These are phyloP conservation scores for Leccinum uliginosum DNA, from an alignment of 768 basidiomycete species.

Conservation along the genomic window DNA sequence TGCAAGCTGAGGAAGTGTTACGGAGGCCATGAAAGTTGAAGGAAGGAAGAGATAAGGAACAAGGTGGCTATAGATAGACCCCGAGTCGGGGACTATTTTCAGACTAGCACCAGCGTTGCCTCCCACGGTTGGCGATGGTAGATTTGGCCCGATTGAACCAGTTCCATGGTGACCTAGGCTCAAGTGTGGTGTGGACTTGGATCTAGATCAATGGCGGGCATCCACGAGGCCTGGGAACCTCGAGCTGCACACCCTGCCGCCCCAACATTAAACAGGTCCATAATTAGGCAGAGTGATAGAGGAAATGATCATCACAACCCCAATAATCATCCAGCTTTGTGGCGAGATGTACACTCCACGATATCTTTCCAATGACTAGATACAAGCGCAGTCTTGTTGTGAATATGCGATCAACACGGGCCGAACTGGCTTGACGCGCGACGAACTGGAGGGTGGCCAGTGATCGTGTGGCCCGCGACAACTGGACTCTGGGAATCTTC, in stretches of 20 bases:
- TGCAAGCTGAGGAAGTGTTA: conserved; percentile 32
- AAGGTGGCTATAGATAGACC: conserved; percentile 7
- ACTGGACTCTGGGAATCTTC: not conserved
- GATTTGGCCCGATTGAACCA: not conserved
- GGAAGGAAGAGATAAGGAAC: conserved; percentile 3
- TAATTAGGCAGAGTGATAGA: conserved; percentile 1
- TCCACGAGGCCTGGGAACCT: conserved; percentile 10
- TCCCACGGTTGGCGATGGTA: not conserved
- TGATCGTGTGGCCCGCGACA: not conserved
- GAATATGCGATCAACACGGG: not conserved
- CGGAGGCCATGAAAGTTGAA: conserved; percentile 13
- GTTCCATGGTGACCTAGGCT: not conserved
- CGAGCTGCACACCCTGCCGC: conserved; percentile 3
- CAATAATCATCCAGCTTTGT: not conserved
- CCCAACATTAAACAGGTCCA: not conserved
- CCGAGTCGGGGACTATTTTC: conserved; percentile 8
- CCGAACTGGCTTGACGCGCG: not conserved
- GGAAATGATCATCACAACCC: conserved; percentile 4
- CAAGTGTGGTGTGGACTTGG: conserved; percentile 5
- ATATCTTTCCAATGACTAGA: not conserved
- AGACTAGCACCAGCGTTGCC: not conserved
- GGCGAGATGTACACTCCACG: not conserved
- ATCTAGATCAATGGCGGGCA: conserved; percentile 17
- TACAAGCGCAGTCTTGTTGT: not conserved
- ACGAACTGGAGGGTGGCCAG: not conserved